Base-by-base conservation (phyloP, 2,329 filamentous ascomycete species). In the Cyclaneusma minus region DNA sequence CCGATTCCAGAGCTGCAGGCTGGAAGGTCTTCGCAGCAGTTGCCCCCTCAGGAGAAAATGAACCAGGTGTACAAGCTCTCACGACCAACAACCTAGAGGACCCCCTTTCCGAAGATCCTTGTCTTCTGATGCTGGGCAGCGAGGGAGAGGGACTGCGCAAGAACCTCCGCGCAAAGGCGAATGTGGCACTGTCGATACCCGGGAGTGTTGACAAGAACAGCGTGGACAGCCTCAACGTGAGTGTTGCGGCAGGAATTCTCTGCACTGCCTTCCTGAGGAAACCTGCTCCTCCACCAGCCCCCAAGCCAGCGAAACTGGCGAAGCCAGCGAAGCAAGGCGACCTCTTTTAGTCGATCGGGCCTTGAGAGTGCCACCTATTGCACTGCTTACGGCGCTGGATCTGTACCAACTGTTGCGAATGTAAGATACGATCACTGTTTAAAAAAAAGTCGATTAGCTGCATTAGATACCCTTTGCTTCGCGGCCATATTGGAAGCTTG, bases 181-280 rank as follows among this genome's bases (percentile, higher is more conserved):
- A 92, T 37, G 59, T 58, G 16, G 60, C 73, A 38, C 41, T 76
- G 4, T 68, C 73, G 5, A 81, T 98, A 28, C 63, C 62, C 37
- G 62, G 50, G 21, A 29, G 31, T 25, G 33, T 30, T 5, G 55
- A 44, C 35, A 58, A 42, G 46, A 64, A 43, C 47, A 71, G 38
- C 46, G 71, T 98, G 3, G 87, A 95, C 50, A 93, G 84, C 49
- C 54, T 98, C 48, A 95, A 98, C 47, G 89, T 95, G 20, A 83
- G 81, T 44, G 85, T 92, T 12, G 87, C 89, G 2, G 71, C 81
- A 5, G 83, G 71, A 1, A 55, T 95, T 25, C 54, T 95, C 26
- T 75, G 74, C 34, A 65, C 74, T 35, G 60, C 74, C 1, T 82
- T 89, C 43, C 46, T 81, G 41, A 63, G 31, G 10, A 32, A 26